Base-by-base conservation (phyloP, 805 yeast genomes). In the Lipomyces sp. region DNA sequence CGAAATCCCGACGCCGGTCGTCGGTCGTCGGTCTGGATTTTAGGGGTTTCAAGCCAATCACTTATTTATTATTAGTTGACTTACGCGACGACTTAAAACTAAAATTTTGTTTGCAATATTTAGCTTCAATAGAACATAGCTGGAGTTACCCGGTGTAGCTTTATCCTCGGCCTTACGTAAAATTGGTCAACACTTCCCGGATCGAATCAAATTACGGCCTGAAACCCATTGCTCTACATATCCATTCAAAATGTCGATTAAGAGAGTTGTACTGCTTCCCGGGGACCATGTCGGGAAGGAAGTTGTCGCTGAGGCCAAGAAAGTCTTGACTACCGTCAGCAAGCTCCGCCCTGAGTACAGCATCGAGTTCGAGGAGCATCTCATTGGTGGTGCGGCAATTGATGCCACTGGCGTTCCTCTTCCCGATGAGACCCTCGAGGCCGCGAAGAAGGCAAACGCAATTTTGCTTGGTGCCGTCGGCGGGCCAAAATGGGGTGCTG, bases 401-500 rank as follows among this genome's bases (percentile, higher is more conserved):
- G 99, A 95, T 77, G 97, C 97, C 64, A 89, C 96, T 56, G 99
- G 99, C 62, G 88, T 78, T 60, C 98, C 99, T 66, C 83, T 95
- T 71, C 90, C 97, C 15, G 96, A 90, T 67, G 94, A 84, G 65
- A 85, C 97, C 2, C 83, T 95, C 58, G 90, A 81, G 57, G 92
- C 97, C 8, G 85, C 98, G 48, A 92, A 91, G 79, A 80, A 81
- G 56, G 89, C 98, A 0, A 96, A 94, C 77, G 99, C 98, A 33
- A 97, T 95, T n/a, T 82, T 95, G 71, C 83, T 95, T 64, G 99
- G 99, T 72, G 97, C 99, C 7, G 99, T 95, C 42, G 99, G 99
- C 70, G 99, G 99, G 42, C 99, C 99, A 69, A 95, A 95, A 81
- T 95, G 99, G 99, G 98, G 98, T 48, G 90, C 98, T 34, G 98